phyloP scores from a whole-genome alignment of 139 green algal species.

The Picochlorum sp. region DNA sequence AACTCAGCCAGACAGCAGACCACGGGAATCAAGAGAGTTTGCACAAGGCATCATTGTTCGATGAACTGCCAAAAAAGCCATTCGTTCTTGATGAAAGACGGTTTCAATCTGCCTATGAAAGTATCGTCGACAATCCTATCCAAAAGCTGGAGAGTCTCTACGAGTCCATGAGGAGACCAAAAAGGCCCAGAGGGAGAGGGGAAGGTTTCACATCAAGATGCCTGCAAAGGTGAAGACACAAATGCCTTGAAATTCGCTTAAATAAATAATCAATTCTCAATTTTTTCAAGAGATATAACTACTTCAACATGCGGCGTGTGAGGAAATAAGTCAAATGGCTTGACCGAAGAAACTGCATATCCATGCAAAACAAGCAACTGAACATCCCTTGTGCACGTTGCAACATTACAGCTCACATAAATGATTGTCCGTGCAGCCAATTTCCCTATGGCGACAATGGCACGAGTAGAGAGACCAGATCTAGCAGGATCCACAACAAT shows the following conservation, averaged over 20 bases:
- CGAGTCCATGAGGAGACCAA: too few relatives aligned
- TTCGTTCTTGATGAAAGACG: too few relatives aligned
- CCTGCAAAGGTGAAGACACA: too few relatives aligned
- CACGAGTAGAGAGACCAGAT: slow-evolving; percentile 36
- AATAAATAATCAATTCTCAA: neutral
- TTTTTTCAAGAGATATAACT: slow-evolving; percentile 40
- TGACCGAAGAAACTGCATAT: slow-evolving; percentile 48
- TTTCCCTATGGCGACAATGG: slow-evolving; percentile 41
- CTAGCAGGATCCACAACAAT: slow-evolving; percentile 69
- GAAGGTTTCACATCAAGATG: too few relatives aligned
- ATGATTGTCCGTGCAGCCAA: slow-evolving; percentile 50
- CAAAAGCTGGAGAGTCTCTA: too few relatives aligned
- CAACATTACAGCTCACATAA: slow-evolving; percentile 82
- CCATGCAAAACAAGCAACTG: slow-evolving; percentile 15
- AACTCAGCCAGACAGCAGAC: too few relatives aligned
- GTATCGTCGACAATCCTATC: too few relatives aligned
- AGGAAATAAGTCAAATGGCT: slow-evolving; percentile 72
- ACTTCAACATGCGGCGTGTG: slow-evolving; percentile 79
- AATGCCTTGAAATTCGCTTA: neutral
- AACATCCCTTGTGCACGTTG: slow-evolving; percentile 57
- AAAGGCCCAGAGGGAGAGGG: too few relatives aligned
- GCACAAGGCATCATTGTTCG: too few relatives aligned
- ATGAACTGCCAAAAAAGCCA: too few relatives aligned
- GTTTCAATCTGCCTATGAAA: too few relatives aligned
- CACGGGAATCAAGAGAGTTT: too few relatives aligned